These are phyloP conservation scores for Pythium folliculosum DNA, from an alignment of 352 stramenopile genomes.

Conservation along the genomic window DNA sequence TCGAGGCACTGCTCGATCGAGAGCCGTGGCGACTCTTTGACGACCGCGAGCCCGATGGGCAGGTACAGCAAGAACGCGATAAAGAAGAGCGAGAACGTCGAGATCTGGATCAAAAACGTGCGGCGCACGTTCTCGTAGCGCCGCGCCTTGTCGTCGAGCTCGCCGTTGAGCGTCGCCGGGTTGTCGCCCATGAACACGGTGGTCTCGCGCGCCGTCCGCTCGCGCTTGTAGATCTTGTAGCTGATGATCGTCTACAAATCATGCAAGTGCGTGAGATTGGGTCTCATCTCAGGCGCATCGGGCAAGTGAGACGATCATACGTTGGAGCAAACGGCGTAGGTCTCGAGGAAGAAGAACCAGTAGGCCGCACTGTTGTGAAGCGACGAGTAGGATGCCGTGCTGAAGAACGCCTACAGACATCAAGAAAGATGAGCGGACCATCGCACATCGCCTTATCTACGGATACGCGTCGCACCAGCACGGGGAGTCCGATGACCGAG, in stretches of 20 bases:
- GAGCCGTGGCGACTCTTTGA: conserved; percentile 43
- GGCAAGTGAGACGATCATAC: conserved; percentile 24
- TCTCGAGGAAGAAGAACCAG: conserved; percentile 72
- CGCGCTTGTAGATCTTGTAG: conserved; percentile 50
- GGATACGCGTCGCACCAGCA: conserved; percentile 33
- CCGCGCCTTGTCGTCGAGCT: conserved; percentile 29
- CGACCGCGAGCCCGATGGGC: conserved; percentile 56
- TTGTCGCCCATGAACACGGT: conserved; percentile 29
- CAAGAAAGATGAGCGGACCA: not conserved
- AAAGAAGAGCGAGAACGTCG: conserved; percentile 57
- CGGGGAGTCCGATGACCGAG: conserved; percentile 53
- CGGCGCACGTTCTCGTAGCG: conserved; percentile 36
- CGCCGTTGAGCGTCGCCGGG: conserved; percentile 33
- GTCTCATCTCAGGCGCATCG: no score
- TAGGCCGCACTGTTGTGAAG: conserved; percentile 64
- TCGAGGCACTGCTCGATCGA: conserved; percentile 59
- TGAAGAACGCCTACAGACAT: conserved; percentile 57
- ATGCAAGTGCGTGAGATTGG: not conserved
- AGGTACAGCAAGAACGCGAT: conserved; percentile 72
- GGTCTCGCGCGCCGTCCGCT: conserved; percentile 29
- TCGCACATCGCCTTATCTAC: no score
- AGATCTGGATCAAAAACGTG: conserved; percentile 44
- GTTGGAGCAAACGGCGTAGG: conserved; percentile 58
- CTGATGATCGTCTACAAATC: conserved; percentile 36
- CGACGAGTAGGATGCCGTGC: conserved; percentile 51